These are phyloP conservation scores for Pseudogymnoascus sp. DNA, from an alignment of 2,329 filamentous ascomycete species.

Conservation along the genomic window DNA sequence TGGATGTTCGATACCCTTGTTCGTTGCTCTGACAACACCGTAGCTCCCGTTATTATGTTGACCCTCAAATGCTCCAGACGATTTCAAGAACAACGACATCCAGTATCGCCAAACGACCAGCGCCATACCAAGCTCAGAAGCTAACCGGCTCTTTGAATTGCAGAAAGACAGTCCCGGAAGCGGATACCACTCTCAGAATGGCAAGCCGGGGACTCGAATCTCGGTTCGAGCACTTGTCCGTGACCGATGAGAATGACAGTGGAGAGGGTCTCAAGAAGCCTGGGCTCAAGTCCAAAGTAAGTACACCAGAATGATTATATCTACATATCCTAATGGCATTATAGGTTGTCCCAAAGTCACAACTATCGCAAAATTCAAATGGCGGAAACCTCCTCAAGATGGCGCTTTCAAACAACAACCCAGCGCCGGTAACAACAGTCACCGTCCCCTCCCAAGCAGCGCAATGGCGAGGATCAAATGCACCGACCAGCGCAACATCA, in stretches of 20 bases:
- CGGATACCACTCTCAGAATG: constrained; percentile 37
- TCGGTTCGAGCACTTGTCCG: constrained; percentile 81
- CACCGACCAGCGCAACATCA: constrained; percentile 37
- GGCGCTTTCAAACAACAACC: constrained; percentile 68
- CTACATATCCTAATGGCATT: constrained; percentile 29
- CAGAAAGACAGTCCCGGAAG: not conserved
- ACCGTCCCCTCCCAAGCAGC: constrained; percentile 59
- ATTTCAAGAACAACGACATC: constrained; percentile 1
- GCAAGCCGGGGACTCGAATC: constrained; percentile 71
- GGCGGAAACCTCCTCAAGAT: constrained; percentile 80
- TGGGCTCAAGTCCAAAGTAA: constrained; percentile 72
- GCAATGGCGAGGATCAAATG: constrained; percentile 41
- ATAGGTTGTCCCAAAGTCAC: constrained; percentile 34
- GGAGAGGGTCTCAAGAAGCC: constrained; percentile 39
- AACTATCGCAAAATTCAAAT: constrained; percentile 45
- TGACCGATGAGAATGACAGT: constrained; percentile 77
- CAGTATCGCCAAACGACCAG: constrained; percentile 5
- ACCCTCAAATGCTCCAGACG: not conserved
- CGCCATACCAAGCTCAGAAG: not conserved
- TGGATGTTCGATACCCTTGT: not conserved
- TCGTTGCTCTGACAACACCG: constrained; percentile 9
- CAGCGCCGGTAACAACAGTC: constrained; percentile 55
- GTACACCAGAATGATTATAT: constrained; percentile 26
- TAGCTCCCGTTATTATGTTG: constrained; percentile 10
- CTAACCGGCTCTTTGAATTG: not conserved